A percentile compares a stretch with the other conserved stretches of the same genome.
Evolutionary conservation across 257 asterid species (phyloP).

Genomic region (Penstemon davidsonii): DNA sequence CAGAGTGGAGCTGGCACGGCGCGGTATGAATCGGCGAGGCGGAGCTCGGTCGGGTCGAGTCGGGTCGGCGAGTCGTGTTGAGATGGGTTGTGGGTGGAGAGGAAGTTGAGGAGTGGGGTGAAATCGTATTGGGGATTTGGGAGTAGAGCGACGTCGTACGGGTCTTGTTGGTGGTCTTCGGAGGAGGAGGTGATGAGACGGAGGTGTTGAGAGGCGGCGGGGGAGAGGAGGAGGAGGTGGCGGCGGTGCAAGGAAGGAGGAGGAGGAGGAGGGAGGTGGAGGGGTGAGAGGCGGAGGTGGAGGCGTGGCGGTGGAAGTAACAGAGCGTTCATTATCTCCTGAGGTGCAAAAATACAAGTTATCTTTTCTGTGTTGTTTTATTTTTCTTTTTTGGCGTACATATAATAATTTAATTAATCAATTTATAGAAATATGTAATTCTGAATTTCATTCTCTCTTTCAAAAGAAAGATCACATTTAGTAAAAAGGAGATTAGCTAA

Average conservation of each 20-base stretch:
- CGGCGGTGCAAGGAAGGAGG: slow-evolving; percentile 33
- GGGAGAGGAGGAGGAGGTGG: slow-evolving; percentile 29
- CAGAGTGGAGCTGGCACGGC: slow-evolving; percentile 91
- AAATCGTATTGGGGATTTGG: slow-evolving; percentile 64
- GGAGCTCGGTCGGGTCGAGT: slow-evolving; percentile 59
- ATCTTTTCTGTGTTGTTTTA: slow-evolving; percentile 6
- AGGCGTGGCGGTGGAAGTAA: slow-evolving; percentile 57
- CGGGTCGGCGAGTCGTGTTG: slow-evolving; percentile 44
- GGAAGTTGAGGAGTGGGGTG: slow-evolving; percentile 74
- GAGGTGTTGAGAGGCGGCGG: slow-evolving; percentile 39
- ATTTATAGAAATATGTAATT: too few relatives aligned
- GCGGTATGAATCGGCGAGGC: slow-evolving; percentile 68
- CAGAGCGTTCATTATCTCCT: slow-evolving; percentile 55
- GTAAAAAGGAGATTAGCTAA: too few relatives aligned
- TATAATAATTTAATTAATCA: too few relatives aligned
- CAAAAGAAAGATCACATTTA: too few relatives aligned
- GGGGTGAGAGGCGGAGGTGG: slow-evolving; percentile 46
- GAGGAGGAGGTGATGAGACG: slow-evolving; percentile 27
- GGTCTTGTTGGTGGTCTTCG: slow-evolving; percentile 37
- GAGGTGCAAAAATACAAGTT: slow-evolving; percentile 28
- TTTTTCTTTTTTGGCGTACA: not conserved
- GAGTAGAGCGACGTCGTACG: slow-evolving; percentile 49
- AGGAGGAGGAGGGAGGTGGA: slow-evolving; percentile 38
- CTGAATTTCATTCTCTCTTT: too few relatives aligned
- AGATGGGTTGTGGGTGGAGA: slow-evolving; percentile 41